Evolutionary conservation across 768 basidiomycete genomes (phyloP).

Genomic region (Artomyces pyxidatus): DNA sequence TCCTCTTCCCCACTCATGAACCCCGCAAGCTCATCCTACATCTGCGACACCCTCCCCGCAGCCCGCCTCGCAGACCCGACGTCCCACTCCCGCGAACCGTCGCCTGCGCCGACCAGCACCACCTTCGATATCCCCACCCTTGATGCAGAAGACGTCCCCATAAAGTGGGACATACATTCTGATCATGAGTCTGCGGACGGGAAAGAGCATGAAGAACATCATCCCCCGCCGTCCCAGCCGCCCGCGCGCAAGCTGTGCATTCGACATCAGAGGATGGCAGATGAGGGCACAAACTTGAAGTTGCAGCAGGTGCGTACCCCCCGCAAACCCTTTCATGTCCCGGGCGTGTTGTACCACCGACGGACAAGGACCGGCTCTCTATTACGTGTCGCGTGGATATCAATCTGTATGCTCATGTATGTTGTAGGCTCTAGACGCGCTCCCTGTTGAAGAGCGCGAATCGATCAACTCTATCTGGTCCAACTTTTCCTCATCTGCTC

Average conservation of each 20-base stretch:
- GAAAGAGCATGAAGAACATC: slow-evolving; percentile 4
- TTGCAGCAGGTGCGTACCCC: slow-evolving; percentile 67
- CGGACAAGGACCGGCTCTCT: background rate
- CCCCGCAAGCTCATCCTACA: slow-evolving; percentile 27
- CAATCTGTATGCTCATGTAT: background rate
- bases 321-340: background rate
- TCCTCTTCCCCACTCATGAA: background rate
- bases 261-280: slow-evolving; percentile 92
- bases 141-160: background rate
- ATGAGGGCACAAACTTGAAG: slow-evolving; percentile 87
- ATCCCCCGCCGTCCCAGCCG: slow-evolving; percentile 19
- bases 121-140: slow-evolving; percentile 14
- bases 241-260: slow-evolving; percentile 77
- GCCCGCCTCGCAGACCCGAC: slow-evolving; percentile 38
- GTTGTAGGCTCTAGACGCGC: slow-evolving; percentile 76
- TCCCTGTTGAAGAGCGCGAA: slow-evolving; percentile 79
- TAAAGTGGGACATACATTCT: background rate
- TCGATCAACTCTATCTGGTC: slow-evolving; percentile 92
- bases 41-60: slow-evolving; percentile 68
- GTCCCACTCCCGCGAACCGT: slow-evolving; percentile 13
- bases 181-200: slow-evolving; percentile 8
- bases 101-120: slow-evolving; percentile 21
- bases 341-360: background rate
- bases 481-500: slow-evolving; percentile 90
- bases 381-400: background rate